phyloP scores from a whole-genome alignment of 768 basidiomycete species.

The Pisolithus marmoratus region DNA sequence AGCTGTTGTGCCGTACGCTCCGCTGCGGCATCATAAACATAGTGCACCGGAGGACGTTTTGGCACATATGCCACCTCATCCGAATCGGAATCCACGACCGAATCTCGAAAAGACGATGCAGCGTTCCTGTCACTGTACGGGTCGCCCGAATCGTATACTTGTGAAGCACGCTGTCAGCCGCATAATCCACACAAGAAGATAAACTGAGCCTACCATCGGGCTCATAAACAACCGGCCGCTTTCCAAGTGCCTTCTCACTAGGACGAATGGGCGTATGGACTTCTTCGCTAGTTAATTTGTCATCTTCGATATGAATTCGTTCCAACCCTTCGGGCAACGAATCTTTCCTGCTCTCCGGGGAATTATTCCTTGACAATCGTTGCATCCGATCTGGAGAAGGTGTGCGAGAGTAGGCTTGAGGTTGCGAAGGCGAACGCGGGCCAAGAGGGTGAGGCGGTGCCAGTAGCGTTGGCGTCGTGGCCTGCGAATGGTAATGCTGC shows the following conservation, averaged over 20 bases:
- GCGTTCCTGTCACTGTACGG: conserved; percentile 43
- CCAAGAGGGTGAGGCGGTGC: conserved; percentile 72
- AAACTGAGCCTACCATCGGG: conserved; percentile 36
- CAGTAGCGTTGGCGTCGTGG: conserved; percentile 33
- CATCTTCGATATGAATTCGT: conserved; percentile 22
- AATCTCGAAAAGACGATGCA: conserved; percentile 28
- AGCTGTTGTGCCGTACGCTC: conserved; percentile 67
- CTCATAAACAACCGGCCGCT: conserved; percentile 58
- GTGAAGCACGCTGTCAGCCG: neutral
- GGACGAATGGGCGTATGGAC: conserved; percentile 46
- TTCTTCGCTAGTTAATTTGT: conserved; percentile 21
- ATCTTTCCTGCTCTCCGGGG: conserved; percentile 19
- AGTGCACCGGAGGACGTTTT: conserved; percentile 50
- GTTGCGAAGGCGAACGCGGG: conserved; percentile 56
- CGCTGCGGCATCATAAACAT: conserved; percentile 91
- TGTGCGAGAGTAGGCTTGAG: conserved; percentile 49
- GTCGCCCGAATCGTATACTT: conserved; percentile 52
- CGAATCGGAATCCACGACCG: conserved; percentile 42
- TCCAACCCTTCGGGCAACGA: conserved; percentile 22
- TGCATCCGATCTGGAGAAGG: conserved; percentile 57
- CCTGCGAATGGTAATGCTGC: conserved; percentile 21
- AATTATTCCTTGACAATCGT: conserved; percentile 16
- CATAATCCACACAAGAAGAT: neutral
- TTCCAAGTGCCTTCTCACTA: conserved; percentile 86
- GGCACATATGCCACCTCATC: conserved; percentile 36